A percentile compares a stretch with the other conserved stretches of the same genome.
Evolutionary conservation across 352 stramenopile species (phyloP).

Genomic region (Phytopythium montanum): DNA sequence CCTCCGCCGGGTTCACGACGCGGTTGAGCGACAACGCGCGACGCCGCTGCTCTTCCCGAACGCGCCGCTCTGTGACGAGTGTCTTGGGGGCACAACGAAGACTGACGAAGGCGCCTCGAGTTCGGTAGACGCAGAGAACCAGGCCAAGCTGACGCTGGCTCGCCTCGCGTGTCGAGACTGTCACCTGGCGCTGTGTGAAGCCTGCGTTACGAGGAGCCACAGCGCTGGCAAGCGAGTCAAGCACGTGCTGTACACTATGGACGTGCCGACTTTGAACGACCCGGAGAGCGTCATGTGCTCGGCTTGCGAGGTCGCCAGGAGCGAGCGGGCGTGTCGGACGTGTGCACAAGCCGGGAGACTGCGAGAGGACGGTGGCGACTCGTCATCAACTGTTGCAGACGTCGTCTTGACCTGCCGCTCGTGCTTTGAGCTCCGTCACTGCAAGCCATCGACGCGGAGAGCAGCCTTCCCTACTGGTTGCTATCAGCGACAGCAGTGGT

Average conservation of each 20-base stretch:
- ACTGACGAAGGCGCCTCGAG: neutral
- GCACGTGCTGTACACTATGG: constrained; percentile 30
- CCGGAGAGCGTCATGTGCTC: constrained; percentile 14
- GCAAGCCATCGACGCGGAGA: neutral
- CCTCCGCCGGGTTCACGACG: constrained; percentile 9
- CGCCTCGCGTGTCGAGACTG: constrained; percentile 29
- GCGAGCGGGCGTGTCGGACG: constrained; percentile 13
- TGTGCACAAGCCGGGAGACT: constrained; percentile 3
- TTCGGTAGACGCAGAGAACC: neutral
- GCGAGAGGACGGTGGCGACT: neutral
- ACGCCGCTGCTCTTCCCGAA: constrained; percentile 22
- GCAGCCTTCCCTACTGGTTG: neutral
- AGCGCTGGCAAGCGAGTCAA: constrained; percentile 26
- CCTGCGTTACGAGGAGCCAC: constrained; percentile 24
- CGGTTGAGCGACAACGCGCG: constrained; percentile 11
- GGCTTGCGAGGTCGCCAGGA: constrained; percentile 19
- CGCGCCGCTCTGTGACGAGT: constrained; percentile 35
- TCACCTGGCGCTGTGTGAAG: constrained; percentile 17
- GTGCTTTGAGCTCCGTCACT: constrained; percentile 29
- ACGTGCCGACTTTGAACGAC: constrained; percentile 21
- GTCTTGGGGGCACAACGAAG: constrained; percentile 3
- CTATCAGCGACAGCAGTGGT: constrained; percentile 15
- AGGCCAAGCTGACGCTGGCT: constrained; percentile 13
- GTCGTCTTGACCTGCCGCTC: constrained; percentile 3
- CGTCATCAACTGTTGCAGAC: neutral